Evolutionary conservation across 2,329 filamentous ascomycete species (phyloP).

Genomic region (Colletotrichum sp.): DNA sequence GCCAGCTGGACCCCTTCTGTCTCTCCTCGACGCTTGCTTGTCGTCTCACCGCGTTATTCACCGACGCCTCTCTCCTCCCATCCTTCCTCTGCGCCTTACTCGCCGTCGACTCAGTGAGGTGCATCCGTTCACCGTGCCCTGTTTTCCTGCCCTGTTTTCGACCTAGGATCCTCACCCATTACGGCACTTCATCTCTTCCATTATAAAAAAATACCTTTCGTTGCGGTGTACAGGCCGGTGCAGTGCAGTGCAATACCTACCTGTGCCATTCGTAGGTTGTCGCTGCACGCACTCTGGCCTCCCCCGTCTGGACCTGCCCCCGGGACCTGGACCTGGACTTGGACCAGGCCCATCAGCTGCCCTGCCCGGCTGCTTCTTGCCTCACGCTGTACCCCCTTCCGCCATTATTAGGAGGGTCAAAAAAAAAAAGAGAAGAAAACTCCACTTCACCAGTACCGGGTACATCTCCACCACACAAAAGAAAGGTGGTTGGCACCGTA

Average conservation of each 20-base stretch:
- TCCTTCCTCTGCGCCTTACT: not conserved
- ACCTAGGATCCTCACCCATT: not conserved
- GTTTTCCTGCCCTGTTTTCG: not conserved
- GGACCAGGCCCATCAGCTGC: not conserved
- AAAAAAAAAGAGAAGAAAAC: not conserved
- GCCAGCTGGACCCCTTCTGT: not conserved
- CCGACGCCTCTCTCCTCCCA: not conserved
- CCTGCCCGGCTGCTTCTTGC: not conserved
- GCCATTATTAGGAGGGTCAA: not conserved
- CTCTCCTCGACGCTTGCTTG: not conserved
- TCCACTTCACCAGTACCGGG: not conserved
- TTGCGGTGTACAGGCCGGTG: not conserved
- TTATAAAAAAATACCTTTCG: not conserved
- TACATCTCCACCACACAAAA: not conserved
- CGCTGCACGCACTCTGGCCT: not conserved
- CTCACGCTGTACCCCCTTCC: not conserved
- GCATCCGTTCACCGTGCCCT: not conserved
- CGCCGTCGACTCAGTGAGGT: not conserved
- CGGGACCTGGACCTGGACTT: not conserved
- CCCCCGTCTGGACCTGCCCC: not conserved
- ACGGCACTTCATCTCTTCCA: not conserved
- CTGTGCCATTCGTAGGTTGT: not conserved
- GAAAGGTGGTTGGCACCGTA: not conserved
- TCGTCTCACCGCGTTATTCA: not conserved
- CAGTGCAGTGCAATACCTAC: not conserved